Evolutionary conservation across 2,329 filamentous ascomycete species (phyloP).

Genomic region (Aspergillus sojae): DNA sequence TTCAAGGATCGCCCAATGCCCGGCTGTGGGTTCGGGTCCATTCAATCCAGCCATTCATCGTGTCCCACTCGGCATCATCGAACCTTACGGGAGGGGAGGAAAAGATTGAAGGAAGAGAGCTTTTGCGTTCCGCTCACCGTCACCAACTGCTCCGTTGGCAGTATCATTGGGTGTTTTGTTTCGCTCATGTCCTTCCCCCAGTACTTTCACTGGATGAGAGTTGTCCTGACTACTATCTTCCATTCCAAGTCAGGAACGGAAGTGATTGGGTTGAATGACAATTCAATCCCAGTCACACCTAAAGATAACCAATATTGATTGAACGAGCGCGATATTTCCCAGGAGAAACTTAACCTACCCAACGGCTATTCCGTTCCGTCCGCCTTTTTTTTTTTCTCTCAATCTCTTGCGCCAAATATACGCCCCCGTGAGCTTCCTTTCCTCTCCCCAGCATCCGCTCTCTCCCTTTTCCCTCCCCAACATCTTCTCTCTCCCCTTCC

Average conservation of each 20-base stretch:
- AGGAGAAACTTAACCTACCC: neutral
- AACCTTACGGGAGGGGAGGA: slow-evolving; percentile 3
- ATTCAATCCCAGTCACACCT: neutral
- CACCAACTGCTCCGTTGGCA: neutral
- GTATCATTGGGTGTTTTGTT: neutral
- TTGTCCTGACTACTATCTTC: neutral
- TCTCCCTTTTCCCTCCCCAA: slow-evolving; percentile 2
- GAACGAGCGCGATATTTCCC: neutral
- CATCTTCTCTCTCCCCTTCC: slow-evolving; percentile 11
- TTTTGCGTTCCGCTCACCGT: slow-evolving; percentile 4
- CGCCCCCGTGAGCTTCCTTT: neutral
- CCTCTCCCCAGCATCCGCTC: slow-evolving; percentile 6
- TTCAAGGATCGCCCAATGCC: slow-evolving; percentile 2
- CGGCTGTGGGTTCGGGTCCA: neutral
- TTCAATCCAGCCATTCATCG: neutral
- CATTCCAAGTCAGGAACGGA: neutral
- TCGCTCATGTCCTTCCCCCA: neutral
- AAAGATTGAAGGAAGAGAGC: neutral
- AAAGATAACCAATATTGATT: neutral
- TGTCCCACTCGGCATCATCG: neutral
- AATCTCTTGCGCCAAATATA: neutral
- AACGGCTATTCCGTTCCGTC: slow-evolving; percentile 1
- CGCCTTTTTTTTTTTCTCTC: neutral
- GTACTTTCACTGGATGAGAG: slow-evolving; percentile 10
- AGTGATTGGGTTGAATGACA: slow-evolving; percentile 1